Evolutionary conservation across 768 basidiomycete species (phyloP), one percentile per base, ranked within the genome.

Genomic region (Panaeolus cyanescens): DNA sequence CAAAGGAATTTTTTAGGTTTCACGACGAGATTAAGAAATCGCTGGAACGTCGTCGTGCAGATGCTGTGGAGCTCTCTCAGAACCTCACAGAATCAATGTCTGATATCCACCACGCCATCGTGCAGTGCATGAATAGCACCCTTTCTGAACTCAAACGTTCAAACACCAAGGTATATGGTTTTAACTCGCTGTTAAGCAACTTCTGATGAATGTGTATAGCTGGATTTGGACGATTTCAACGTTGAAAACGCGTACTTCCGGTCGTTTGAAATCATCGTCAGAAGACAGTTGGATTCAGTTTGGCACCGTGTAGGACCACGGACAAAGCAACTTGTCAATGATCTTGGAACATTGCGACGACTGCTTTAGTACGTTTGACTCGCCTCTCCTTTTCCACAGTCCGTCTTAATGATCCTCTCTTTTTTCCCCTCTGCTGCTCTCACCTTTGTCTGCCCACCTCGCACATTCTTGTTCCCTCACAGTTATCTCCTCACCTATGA

Each of bases 261-360:
- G 32, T 93, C 92, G 1, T 99, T 99, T 68, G 96, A 98, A 69
- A 77, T 84, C 19, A 83, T 96, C 55, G 95, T 98, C 2, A 86
- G 96, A 3, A 85, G 86, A 32, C 94, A 96, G 68, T 84, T 99
- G 7, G 94, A 97, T 72, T 83, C 95, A 0, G 90, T 97, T 6
- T 99, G 97, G 96, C 95, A 99, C 74, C 93, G 95, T 75, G 96
- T 96, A 28, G 95, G 95, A 0, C 88, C 93, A 1, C 90, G 86
- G 62, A 99, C 96, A 4, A 95, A 93, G 67, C 93, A 95, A 62
- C 85, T 99, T 10, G 94, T 98, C 8, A 85, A 81, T 55, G 96
- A 99, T 71, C 84, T 99, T 17, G 88, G 91, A 0, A 90, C 89
- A 1, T 81, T 99, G 1, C 83, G 97, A 0, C 87, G 89, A 45